Percentiles rank a stretch among this genome's conserved stretches.
These are phyloP conservation scores for Papiliotrema terrestris DNA, from an alignment of 1,284 basidiomycete species.

Conservation along the genomic window DNA sequence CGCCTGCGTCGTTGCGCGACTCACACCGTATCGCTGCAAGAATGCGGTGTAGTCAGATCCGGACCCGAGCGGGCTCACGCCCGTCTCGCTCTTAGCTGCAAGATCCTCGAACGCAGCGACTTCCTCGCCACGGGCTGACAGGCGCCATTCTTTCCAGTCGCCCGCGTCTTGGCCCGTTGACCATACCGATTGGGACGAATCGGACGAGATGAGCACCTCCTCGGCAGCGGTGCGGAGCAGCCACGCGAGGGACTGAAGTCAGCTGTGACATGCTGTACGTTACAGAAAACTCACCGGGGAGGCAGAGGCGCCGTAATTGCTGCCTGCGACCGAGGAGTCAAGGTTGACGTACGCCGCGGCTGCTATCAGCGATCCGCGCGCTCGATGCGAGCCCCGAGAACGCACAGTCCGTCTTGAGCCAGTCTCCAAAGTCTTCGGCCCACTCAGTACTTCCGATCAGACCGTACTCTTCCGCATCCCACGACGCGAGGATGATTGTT, in stretches of 20 bases:
- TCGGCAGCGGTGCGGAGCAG: conserved; percentile 66
- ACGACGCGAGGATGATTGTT: conserved; percentile 82
- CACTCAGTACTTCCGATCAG: conserved; percentile 84
- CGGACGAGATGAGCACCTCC: conserved; percentile 59
- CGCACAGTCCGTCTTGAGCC: conserved; percentile 64
- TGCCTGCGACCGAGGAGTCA: conserved; percentile 69
- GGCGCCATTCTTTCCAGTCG: conserved; percentile 23
- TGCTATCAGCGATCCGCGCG: conserved; percentile 1
- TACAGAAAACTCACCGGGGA: conserved; percentile 39
- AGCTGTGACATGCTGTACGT: background rate
- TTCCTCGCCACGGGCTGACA: background rate
- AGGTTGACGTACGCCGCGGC: conserved; percentile 81
- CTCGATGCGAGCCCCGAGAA: conserved; percentile 13
- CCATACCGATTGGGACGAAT: conserved; percentile 44
- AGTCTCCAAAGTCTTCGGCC: conserved; percentile 81
- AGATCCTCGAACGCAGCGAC: conserved; percentile 13
- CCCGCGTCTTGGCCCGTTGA: conserved; percentile 40
- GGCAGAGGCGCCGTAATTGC: conserved; percentile 54
- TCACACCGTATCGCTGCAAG: conserved; percentile 54
- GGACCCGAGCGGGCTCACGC: conserved; percentile 46
- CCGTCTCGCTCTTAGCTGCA: conserved; percentile 5
- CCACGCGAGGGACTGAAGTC: conserved; percentile 70
- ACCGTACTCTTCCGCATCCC: conserved; percentile 94
- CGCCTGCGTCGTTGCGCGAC: conserved; percentile 6
- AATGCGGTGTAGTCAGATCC: conserved; percentile 72